Percentiles rank a stretch among this genome's conserved stretches.
phyloP scores from a whole-genome alignment of 345 rosid genomes.

The Gossypium bickii region DNA sequence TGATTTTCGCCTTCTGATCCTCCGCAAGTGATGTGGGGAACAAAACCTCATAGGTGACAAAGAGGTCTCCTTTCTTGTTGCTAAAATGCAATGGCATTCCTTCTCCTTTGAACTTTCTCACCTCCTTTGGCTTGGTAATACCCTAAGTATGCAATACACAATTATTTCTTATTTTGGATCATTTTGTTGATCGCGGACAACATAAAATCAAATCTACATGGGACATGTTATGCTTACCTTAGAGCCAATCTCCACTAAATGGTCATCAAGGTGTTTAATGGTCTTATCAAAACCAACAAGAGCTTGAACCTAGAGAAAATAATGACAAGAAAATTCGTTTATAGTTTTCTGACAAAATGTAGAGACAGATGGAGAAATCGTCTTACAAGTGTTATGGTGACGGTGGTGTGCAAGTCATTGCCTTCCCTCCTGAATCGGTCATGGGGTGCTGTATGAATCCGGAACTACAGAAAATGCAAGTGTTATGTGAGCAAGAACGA shows the following conservation, averaged over 20 bases:
- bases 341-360: not conserved
- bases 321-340: not conserved
- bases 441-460: slow-evolving; percentile 82
- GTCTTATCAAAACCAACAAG: slow-evolving; percentile 96
- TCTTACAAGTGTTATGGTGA: slow-evolving; percentile 83
- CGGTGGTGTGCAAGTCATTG: slow-evolving; percentile 76
- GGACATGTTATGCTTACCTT: slow-evolving; percentile 45
- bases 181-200: not conserved
- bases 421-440: slow-evolving; percentile 76
- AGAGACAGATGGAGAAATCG: not conserved
- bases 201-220: not conserved
- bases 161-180: not conserved
- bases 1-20: slow-evolving; percentile 85
- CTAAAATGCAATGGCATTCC: slow-evolving; percentile 94
- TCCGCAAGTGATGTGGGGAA: slow-evolving; percentile 80
- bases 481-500: not conserved
- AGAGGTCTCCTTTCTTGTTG: slow-evolving; percentile 86
- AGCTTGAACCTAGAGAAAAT: slow-evolving; percentile 65
- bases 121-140: slow-evolving; percentile 89
- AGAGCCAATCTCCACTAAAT: slow-evolving; percentile 70
- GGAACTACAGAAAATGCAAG: slow-evolving; percentile 54
- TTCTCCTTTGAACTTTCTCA: slow-evolving; percentile 85
- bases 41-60: slow-evolving; percentile 78
- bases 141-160: slow-evolving; percentile 42
- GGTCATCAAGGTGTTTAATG: slow-evolving; percentile 87